Evolutionary conservation across 352 stramenopile species (phyloP).

Genomic region (Pythium plurisporium): DNA sequence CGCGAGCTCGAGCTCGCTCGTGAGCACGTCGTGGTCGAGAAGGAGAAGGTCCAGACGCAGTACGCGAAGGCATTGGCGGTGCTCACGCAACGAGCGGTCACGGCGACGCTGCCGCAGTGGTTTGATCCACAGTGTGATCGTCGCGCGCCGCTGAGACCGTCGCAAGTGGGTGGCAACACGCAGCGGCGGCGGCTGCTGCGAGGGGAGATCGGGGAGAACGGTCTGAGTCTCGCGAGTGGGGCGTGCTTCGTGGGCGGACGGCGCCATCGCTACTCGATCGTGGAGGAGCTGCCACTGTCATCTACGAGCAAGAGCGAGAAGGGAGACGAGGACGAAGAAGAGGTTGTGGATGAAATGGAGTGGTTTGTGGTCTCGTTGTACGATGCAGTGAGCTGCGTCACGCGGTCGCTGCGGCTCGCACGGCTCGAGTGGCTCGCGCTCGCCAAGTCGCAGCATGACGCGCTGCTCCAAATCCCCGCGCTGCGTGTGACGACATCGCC

Average conservation of each 20-base stretch:
- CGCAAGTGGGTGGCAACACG: background rate
- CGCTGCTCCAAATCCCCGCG: slow-evolving; percentile 32
- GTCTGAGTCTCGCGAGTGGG: slow-evolving; percentile 4
- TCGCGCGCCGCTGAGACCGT: background rate
- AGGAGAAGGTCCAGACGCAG: slow-evolving; percentile 7
- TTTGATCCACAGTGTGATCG: slow-evolving; percentile 15
- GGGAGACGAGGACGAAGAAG: background rate
- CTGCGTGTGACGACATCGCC: slow-evolving; percentile 26
- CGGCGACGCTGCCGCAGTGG: slow-evolving; percentile 9
- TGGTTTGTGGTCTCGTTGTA: slow-evolving; percentile 42
- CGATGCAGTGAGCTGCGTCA: slow-evolving; percentile 18
- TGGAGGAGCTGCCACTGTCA: slow-evolving; percentile 1
- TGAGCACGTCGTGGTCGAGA: slow-evolving; percentile 27
- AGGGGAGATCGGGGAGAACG: background rate
- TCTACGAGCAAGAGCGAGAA: too few species aligned
- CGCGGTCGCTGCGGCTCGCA: slow-evolving; percentile 19
- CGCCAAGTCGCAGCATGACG: slow-evolving; percentile 37
- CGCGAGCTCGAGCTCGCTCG: slow-evolving; percentile 23
- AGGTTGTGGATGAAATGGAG: background rate
- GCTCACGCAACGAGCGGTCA: slow-evolving; percentile 14
- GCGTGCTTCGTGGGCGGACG: background rate
- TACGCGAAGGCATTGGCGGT: slow-evolving; percentile 10
- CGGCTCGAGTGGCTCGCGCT: slow-evolving; percentile 40
- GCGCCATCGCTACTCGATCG: slow-evolving; percentile 10
- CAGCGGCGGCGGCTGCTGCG: slow-evolving; percentile 4